phyloP scores from a whole-genome alignment of 2,329 filamentous ascomycete genomes.

The Fusarium tanahbumbuense region DNA sequence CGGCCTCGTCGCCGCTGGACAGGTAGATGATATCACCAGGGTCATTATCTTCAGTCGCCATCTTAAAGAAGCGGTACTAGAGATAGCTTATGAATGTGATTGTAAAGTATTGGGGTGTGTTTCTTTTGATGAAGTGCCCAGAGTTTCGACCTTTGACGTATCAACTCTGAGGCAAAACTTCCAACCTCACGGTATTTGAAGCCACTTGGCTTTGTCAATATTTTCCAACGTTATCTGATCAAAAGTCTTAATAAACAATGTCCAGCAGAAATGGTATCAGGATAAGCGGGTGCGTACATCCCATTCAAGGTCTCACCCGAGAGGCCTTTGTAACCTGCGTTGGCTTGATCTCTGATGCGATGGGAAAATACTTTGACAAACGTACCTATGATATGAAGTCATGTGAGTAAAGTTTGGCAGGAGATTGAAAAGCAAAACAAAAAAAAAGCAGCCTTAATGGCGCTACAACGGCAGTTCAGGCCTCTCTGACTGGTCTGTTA shows the following conservation, averaged over 20 bases:
- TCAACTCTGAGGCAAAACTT: constrained; percentile 3
- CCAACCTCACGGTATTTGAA: neutral
- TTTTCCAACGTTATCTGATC: constrained; percentile 7
- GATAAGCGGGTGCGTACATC: neutral
- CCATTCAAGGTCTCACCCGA: constrained; percentile 22
- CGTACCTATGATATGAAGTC: constrained; percentile 26
- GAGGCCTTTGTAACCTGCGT: constrained; percentile 23
- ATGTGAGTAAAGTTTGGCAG: constrained; percentile 2
- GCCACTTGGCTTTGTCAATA: constrained; percentile 19
- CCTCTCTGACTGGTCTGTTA: neutral
- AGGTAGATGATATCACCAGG: constrained; percentile 42
- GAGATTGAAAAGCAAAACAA: neutral
- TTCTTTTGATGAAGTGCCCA: neutral
- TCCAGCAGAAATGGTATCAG: neutral
- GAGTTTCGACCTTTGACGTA: neutral
- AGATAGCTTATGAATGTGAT: neutral
- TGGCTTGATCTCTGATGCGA: constrained; percentile 17
- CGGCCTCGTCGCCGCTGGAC: constrained; percentile 42
- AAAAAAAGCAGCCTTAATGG: neutral
- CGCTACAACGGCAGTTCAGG: neutral
- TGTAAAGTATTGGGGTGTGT: neutral
- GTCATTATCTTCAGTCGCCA: constrained; percentile 36
- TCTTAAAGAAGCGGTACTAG: constrained; percentile 6
- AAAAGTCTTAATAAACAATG: constrained; percentile 30
- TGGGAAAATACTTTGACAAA: constrained; percentile 18